Evolutionary conservation across 2,329 filamentous ascomycete genomes (phyloP).

Genomic region (Ophiostoma pallidulum): DNA sequence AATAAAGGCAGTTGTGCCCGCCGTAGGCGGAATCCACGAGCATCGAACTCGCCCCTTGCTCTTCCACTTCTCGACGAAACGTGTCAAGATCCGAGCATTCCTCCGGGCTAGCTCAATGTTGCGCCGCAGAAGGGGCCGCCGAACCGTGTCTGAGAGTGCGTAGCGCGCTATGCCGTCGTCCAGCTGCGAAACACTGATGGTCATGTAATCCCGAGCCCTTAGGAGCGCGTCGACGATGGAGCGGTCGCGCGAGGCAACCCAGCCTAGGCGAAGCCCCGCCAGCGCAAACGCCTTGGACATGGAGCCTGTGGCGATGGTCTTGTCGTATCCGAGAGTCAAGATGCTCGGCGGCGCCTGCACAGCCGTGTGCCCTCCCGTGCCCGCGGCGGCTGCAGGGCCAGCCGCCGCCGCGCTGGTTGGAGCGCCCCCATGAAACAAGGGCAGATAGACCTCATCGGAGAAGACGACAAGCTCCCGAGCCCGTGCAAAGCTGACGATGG

Average conservation of each 20-base stretch:
- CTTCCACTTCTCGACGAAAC: constrained; percentile 56
- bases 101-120: constrained; percentile 58
- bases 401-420: constrained; percentile 27
- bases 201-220: constrained; percentile 68
- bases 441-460: constrained; percentile 75
- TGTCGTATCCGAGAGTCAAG: constrained; percentile 61
- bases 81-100: constrained; percentile 57
- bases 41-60: constrained; percentile 33
- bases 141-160: constrained; percentile 49
- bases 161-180: constrained; percentile 72
- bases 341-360: constrained; percentile 52
- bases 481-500: constrained; percentile 54
- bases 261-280: constrained; percentile 73
- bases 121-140: constrained; percentile 28
- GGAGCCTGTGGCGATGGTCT: constrained; percentile 64
- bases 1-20: constrained; percentile 72
- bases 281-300: constrained; percentile 81
- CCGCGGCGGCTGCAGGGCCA: constrained; percentile 20
- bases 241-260: constrained; percentile 61
- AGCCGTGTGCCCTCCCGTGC: background rate
- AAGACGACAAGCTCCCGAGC: constrained; percentile 57
- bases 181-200: constrained; percentile 74
- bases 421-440: constrained; percentile 62
- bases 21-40: constrained; percentile 64
- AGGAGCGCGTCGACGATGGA: constrained; percentile 55